Percentiles rank a stretch among this genome's conserved stretches.
phyloP scores from a whole-genome alignment of 805 yeast genomes.

The Wickerhamomyces ciferrii region DNA sequence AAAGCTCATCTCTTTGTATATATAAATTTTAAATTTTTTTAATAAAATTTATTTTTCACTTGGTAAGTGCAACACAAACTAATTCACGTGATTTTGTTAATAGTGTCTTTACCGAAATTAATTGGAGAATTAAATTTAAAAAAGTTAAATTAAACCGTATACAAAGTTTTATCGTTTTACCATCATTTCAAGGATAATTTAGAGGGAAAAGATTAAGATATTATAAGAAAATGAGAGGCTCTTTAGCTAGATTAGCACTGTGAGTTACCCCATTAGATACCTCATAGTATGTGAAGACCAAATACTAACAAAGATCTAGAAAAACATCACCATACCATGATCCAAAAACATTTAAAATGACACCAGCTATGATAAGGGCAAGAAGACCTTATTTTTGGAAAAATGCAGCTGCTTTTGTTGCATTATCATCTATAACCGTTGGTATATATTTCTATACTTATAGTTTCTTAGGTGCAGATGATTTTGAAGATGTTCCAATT shows the following conservation, averaged over 20 bases:
- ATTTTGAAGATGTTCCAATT: slow-evolving; percentile 86
- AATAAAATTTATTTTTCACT: background rate
- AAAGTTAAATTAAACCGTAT: background rate
- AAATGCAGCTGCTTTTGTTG: slow-evolving; percentile 59
- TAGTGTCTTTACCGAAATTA: background rate
- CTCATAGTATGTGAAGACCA: background rate
- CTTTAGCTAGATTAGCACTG: background rate
- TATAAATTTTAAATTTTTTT: slow-evolving; percentile 2
- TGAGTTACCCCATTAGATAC: background rate
- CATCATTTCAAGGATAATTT: too few species aligned
- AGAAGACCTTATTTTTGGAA: slow-evolving; percentile 80
- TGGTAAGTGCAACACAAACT: background rate
- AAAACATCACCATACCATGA: slow-evolving; percentile 47
- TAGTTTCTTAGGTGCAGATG: slow-evolving; percentile 65
- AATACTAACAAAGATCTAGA: slow-evolving; percentile 10
- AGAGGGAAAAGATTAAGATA: too few species aligned
- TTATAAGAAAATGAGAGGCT: background rate
- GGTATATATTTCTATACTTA: slow-evolving; percentile 66
- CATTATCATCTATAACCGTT: slow-evolving; percentile 57
- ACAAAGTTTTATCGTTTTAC: too few species aligned
- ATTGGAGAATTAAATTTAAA: background rate
- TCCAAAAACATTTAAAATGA: slow-evolving; percentile 75
- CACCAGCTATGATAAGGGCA: slow-evolving; percentile 90
- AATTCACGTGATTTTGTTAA: background rate
- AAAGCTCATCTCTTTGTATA: background rate